Conservation (phyloP, 257 asterid genomes). For the Echium plantagineum region DNA sequence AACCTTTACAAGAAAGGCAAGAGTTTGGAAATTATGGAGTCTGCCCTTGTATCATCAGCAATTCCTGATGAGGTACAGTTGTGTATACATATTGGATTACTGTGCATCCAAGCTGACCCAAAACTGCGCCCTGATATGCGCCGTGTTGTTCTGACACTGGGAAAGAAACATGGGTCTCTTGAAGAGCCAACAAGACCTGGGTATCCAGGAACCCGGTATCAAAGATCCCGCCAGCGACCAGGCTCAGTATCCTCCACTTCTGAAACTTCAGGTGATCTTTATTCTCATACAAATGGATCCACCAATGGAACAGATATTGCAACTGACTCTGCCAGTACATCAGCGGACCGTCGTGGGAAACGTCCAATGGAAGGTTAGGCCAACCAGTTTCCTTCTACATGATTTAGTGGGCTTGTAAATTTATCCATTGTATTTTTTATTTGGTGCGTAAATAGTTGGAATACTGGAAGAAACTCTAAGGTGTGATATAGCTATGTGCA, state of each 20-base stretch:
- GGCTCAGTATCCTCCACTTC: slow-evolving; percentile 23
- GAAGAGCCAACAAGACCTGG: slow-evolving; percentile 82
- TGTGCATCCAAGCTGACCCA: slow-evolving; percentile 77
- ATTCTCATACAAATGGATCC: slow-evolving; percentile 34
- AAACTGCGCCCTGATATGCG: slow-evolving; percentile 67
- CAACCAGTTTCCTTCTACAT: slow-evolving; percentile 5
- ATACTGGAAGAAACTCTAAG: no score
- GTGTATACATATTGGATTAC: slow-evolving; percentile 51
- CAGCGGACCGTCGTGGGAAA: slow-evolving; percentile 43
- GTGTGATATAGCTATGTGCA: no score
- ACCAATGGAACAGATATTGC: slow-evolving; percentile 26
- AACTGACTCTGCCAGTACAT: slow-evolving; percentile 29
- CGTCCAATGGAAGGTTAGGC: slow-evolving; percentile 31
- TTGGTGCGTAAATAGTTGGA: no score
- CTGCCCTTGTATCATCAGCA: slow-evolving; percentile 40
- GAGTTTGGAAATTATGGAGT: slow-evolving; percentile 58
- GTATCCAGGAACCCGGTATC: slow-evolving; percentile 42
- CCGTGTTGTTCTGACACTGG: slow-evolving; percentile 55
- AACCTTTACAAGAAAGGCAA: slow-evolving; percentile 67
- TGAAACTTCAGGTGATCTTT: slow-evolving; percentile 40
- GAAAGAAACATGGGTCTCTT: slow-evolving; percentile 52
- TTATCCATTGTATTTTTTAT: no score
- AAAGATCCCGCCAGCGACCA: slow-evolving; percentile 22
- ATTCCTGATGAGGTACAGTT: slow-evolving; percentile 35
- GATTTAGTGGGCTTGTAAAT: no score